phyloP scores from a whole-genome alignment of 148 eudicot genomes.

The Limonium bicolor region DNA sequence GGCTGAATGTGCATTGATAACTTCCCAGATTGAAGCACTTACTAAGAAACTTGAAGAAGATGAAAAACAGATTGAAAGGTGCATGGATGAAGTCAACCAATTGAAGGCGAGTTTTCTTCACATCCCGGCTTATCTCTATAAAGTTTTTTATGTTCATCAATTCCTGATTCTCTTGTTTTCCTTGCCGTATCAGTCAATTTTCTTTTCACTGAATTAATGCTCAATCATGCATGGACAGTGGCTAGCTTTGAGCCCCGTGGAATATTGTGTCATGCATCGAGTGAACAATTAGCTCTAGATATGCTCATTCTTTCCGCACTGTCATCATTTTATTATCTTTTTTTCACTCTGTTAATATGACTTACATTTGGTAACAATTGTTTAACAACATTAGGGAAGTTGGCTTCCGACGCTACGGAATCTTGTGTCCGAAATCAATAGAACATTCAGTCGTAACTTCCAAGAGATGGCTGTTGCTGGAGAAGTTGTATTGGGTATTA shows the following conservation, averaged over 20 bases:
- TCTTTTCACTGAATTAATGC: too few species aligned
- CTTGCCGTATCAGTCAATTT: too few species aligned
- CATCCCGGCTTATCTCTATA: neutral
- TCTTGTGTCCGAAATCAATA: slow-evolving; percentile 72
- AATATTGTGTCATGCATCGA: too few species aligned
- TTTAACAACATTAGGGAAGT: slow-evolving; percentile 36
- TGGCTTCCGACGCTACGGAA: slow-evolving; percentile 90
- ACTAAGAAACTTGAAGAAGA: slow-evolving; percentile 38
- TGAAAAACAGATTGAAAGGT: slow-evolving; percentile 27
- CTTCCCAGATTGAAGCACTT: slow-evolving; percentile 47
- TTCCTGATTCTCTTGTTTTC: neutral
- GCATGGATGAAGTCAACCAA: slow-evolving; percentile 39
- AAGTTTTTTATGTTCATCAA: neutral
- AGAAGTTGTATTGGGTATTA: slow-evolving; percentile 78
- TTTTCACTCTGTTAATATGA: too few species aligned
- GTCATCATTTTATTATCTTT: too few species aligned
- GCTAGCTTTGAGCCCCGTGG: slow-evolving; percentile 1
- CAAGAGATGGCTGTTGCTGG: slow-evolving; percentile 99
- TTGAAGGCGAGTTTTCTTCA: slow-evolving; percentile 40
- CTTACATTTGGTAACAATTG: too few species aligned
- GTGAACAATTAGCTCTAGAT: too few species aligned
- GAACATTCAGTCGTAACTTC: slow-evolving; percentile 76
- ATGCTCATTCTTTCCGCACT: too few species aligned
- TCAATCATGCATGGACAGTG: too few species aligned
- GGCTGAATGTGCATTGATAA: neutral